Evolutionary conservation across 116 monocot genomes (phyloP), one percentile per base, ranked within the genome.

Genomic region (Trichopus zeylanicus): DNA sequence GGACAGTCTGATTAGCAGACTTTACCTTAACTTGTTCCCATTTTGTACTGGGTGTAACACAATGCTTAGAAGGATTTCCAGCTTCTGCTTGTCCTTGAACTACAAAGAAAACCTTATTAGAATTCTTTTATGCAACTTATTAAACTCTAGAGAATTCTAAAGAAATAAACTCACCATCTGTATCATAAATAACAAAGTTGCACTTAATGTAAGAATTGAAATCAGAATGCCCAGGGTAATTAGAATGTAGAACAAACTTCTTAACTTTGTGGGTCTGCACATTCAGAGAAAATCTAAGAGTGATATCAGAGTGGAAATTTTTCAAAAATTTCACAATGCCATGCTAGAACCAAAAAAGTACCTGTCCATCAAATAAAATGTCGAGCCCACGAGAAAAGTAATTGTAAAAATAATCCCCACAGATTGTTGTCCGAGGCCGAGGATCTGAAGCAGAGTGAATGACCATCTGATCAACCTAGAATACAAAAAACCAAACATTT

Each of bases 11-110:
- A 38, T 12, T 15, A 38, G n/a, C n/a, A 42, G 42, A 12, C 18
- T 9, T 65, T 70, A 89, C 89, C 83, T 94, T 89, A 38, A 94
- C 94, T 83, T 89, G 89, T 48, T 94, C 94, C 94, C 94, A 94
- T 46, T 89, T 94, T 63, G 89, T 89, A 67, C 66, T 71, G 23
- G 81, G 78, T 26, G 85, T 81, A 54, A 94, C 89, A 60, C 76
- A 72, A 59, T 59, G 56, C 27, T 78, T 89, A 7, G 81, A 22
- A 56, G 71, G 22, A 58, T 26, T 81, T 57, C 76, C 81, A 47
- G 53, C 69, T 20, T 71, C 71, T 53, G 67, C 30, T 46, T 67
- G 28, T 52, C 69, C 82, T 68, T 89, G 85, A 64, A 31, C 89
- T 89, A 56, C 48, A 72, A 73, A 70, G n/a, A 67, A 47, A 48